Conservation (phyloP, 2,329 filamentous ascomycete genomes). For the Trichoderma sp. region DNA sequence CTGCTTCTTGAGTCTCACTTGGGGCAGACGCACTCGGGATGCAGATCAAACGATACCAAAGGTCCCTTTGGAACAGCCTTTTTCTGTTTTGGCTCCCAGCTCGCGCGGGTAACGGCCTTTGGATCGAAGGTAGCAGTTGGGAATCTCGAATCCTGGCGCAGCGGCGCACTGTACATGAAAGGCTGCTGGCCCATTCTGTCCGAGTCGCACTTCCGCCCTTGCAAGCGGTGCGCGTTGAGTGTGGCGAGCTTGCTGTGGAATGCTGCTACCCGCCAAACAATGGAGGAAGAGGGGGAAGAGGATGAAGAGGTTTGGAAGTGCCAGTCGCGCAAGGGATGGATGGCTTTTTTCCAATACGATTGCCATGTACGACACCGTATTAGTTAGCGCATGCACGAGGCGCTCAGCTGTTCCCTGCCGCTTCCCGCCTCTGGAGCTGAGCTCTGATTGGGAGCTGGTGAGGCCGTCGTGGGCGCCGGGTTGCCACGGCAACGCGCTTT, state of each 20-base stretch:
- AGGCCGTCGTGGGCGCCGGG: background rate
- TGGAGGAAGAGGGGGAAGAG: background rate
- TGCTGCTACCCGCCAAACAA: background rate
- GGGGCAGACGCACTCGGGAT: slow-evolving; percentile 71
- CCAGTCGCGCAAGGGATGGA: slow-evolving; percentile 4
- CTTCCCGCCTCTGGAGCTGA: background rate
- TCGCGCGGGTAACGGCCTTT: slow-evolving; percentile 78
- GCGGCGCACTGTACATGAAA: slow-evolving; percentile 66
- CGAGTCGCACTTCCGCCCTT: slow-evolving; percentile 5
- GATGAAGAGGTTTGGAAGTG: background rate
- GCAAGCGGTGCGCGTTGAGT: background rate
- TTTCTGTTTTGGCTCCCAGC: slow-evolving; percentile 61
- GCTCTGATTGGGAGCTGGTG: background rate
- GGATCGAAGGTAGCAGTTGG: slow-evolving; percentile 70
- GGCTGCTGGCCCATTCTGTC: slow-evolving; percentile 45
- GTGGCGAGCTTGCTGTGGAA: background rate
- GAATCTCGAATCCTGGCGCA: slow-evolving; percentile 50
- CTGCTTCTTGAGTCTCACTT: background rate
- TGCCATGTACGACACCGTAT: background rate
- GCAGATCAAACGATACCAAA: slow-evolving; percentile 75
- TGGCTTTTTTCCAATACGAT: background rate
- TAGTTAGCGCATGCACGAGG: background rate
- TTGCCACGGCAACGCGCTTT: slow-evolving; percentile 9
- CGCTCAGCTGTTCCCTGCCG: background rate
- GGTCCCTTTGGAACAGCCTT: slow-evolving; percentile 70